Percentiles rank a stretch among this genome's conserved stretches.
Conservation (phyloP, 2,329 filamentous ascomycete genomes). For the Tolypocladium capitatum region DNA sequence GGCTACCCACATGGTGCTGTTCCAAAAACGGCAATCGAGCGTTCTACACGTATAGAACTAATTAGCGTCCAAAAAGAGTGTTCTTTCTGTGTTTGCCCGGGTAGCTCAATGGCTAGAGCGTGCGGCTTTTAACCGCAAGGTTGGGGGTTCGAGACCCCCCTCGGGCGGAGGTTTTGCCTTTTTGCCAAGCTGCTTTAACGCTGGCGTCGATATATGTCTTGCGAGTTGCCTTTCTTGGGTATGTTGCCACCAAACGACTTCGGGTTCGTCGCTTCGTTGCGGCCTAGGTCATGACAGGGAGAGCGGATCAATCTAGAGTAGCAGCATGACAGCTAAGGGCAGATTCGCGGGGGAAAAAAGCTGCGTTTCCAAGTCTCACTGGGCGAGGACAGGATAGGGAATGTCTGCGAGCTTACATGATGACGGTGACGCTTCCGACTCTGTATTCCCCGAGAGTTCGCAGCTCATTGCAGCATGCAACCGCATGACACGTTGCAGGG, state of each 20-base stretch:
- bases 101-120: constrained; percentile 22
- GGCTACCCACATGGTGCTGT: neutral
- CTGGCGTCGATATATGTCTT: too few relatives aligned
- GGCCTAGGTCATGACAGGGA: too few relatives aligned
- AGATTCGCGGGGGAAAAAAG: neutral
- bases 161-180: constrained; percentile 11
- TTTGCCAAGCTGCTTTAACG: too few relatives aligned
- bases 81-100: constrained; percentile 7
- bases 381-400: neutral
- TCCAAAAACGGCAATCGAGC: neutral
- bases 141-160: constrained; percentile 19
- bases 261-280: too few relatives aligned
- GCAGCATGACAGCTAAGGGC: neutral
- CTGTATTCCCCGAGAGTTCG: neutral
- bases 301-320: neutral
- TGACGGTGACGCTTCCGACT: neutral
- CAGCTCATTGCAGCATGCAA: neutral
- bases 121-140: constrained; percentile 21
- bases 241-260: too few relatives aligned
- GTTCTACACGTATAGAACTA: neutral
- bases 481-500: neutral
- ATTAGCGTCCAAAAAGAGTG: neutral
- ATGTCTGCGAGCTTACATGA: neutral
- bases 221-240: too few relatives aligned
- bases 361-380: neutral